Base-by-base conservation (phyloP, 768 basidiomycete genomes). In the Suillus lakei region DNA sequence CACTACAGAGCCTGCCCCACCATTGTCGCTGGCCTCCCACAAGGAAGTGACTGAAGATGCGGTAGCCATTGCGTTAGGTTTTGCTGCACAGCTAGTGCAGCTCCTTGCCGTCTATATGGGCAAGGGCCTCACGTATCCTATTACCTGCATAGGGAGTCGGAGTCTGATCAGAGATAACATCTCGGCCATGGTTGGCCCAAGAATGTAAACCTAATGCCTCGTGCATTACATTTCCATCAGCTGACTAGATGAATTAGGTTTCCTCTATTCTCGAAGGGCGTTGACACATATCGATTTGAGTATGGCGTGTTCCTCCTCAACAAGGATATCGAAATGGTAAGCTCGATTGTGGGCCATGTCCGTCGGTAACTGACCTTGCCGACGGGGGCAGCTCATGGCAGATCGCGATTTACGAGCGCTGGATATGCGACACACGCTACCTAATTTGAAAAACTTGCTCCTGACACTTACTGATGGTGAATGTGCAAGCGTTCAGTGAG, bases 251-350 rank as follows among this genome's bases (percentile, higher is more conserved):
- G 64, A 55, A 16, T 51, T 70, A 98, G 96, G 85, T 99, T 99
- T 76, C 98, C 98, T 21, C 80, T 99, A 36, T 99, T 95, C 77
- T 90, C 93, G 1, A 93, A 88, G 79, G 96, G 96, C 5, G 96
- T 98, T 64, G 98, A 99, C 74, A 92, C 91, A 50, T 99, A 98
- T 78, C 86, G 98, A 30, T 99, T 97, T 72, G 97, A 99, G 77
- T 99, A 99, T 80, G 98, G 90, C 4, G 97, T 99, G 5, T 99
- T 96, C 77, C 79, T 99, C 48, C 82, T 99, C 38, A 99, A 99
- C 81, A 99, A 99, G 78, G 85, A 99, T 77, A 96, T 99, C 69
- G 97, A 99, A 80, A 83, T 96, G 86, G 96, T 96, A 68, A 55
- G 71, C 7, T 44, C 58, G 23, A 41, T 61, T 44, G 32, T 36